Evolutionary conservation across 2,329 filamentous ascomycete genomes (phyloP), one percentile per base, ranked within the genome.

Genomic region (Ophiosphaerella herpotricha): DNA sequence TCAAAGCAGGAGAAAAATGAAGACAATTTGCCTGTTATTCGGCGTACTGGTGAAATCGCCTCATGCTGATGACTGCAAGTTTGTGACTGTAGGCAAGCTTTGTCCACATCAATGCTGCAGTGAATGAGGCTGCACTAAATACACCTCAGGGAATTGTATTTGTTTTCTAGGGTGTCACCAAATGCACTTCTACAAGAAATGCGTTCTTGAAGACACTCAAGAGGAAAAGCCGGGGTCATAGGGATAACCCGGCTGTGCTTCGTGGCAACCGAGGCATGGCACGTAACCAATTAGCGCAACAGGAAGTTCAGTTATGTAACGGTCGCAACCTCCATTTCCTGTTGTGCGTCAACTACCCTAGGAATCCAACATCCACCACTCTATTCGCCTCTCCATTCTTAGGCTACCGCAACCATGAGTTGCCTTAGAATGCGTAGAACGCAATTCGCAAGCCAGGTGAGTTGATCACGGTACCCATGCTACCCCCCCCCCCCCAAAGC

Each of bases 361-460:
- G 65, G 56, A 55, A 59, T 59, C 54, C 52, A 57, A 50, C 60
- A 59, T 52, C 50, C 50, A 39, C 52, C 54, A 54, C 46, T 52
- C 47, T 50, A 46, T 40, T 42, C 48, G 51, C 44, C 64, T 64
- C 63, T 66, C 61, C 62, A 60, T 61, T 58, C 58, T 57, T 56
- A 55, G 60, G 59, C 61, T 57, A 58, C 52, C 50, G 58, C 64
- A 65, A 70, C 62, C 52, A 73, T 73, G 70, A 72, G 68, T 61
- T 72, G 67, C 52, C 68, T 72, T 63, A 70, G 63, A 66, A 72
- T 72, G 69, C 68, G 67, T 63, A 68, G 68, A 60, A 60, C 58
- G 61, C 69, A 71, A 63, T 63, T 73, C 55, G 64, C 67, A 51
- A 72, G 64, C 64, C 70, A 73, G 67, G 70, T 73, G 62, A 68